These are phyloP conservation scores for Nigrospora oryzae DNA, from an alignment of 2,329 filamentous ascomycete genomes.

Conservation along the genomic window DNA sequence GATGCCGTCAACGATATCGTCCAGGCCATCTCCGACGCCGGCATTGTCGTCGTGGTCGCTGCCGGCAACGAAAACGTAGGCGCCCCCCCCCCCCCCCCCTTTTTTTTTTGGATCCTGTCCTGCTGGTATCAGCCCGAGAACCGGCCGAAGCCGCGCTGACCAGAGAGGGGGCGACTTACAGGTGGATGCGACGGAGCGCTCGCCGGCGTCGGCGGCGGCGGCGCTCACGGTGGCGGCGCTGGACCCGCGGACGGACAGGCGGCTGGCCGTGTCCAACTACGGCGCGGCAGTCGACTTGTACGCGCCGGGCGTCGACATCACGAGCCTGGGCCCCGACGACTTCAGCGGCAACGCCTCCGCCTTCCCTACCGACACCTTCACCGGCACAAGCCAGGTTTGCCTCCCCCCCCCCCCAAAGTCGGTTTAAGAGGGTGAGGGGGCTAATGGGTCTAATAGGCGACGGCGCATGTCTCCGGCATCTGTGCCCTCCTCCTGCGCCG, in stretches of 20 bases:
- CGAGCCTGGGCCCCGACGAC: background rate
- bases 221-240: slow-evolving; percentile 13
- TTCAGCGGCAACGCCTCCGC: background rate
- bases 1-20: slow-evolving; percentile 8
- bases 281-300: slow-evolving; percentile 8
- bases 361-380: background rate
- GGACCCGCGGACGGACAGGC: slow-evolving; percentile 2
- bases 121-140: background rate
- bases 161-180: background rate
- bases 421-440: too few species aligned
- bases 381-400: slow-evolving; percentile 1
- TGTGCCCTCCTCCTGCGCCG: slow-evolving; percentile 2
- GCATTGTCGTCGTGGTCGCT: slow-evolving; percentile 10
- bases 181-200: background rate
- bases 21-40: slow-evolving; percentile 4
- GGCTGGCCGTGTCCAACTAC: slow-evolving; percentile 10
- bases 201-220: slow-evolving; percentile 8
- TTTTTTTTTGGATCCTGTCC: background rate
- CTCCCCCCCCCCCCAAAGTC: too few species aligned
- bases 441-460: too few species aligned
- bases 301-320: slow-evolving; percentile 8
- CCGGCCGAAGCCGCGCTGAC: background rate
- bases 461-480: slow-evolving; percentile 4
- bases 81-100: slow-evolving; percentile 8
- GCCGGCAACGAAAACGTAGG: slow-evolving; percentile 11